Evolutionary conservation across 441 rosid species (phyloP), one percentile per base, ranked within the genome.

Genomic region (Viola pubescens): DNA sequence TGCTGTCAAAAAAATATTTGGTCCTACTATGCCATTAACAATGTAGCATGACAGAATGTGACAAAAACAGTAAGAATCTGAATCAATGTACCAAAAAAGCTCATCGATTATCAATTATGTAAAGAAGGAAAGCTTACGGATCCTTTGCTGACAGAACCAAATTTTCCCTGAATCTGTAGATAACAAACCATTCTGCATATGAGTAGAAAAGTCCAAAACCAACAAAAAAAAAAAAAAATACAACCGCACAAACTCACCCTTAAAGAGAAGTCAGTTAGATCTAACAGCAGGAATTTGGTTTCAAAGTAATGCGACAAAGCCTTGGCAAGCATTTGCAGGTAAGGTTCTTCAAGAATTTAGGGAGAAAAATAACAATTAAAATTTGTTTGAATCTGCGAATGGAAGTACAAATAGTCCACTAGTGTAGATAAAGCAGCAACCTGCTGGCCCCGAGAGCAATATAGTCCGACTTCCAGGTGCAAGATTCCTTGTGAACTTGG

Each of bases 301-400:
- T 87, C 96, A 4, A 92, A 92, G 84, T 72, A 87, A 77, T 87
- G 97, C 9, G 95, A 89, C 66, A 87, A 74, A 65, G 97, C 97
- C 78, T 82, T 87, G 56, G 95, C 95, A 58, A 90, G 89, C 94
- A 90, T 84, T 82, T 90, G 94, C 69, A 84, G 97, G 73, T 90
- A 90, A 70, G 83, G 91, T 69, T 87, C 95, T 90, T 66, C 67
- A 69, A 54, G 40, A 44, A 37, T 59, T 37, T 0, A 4, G 54
- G 37, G 54, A 57, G 2, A 48, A 61, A 52, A 11, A 26, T 34
- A 34, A 5, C 6, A 60, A 49, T 48, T 65, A 34, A 58, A 56
- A 54, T 39, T 63, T 8, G 34, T 14, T 9, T 16, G 26, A 50
- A 55, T 39, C 55, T 14, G 12, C 13, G 10, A 54, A 14, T 13